These are phyloP conservation scores for Pleomassaria siparia DNA, from an alignment of 2,329 filamentous ascomycete genomes.

Conservation along the genomic window DNA sequence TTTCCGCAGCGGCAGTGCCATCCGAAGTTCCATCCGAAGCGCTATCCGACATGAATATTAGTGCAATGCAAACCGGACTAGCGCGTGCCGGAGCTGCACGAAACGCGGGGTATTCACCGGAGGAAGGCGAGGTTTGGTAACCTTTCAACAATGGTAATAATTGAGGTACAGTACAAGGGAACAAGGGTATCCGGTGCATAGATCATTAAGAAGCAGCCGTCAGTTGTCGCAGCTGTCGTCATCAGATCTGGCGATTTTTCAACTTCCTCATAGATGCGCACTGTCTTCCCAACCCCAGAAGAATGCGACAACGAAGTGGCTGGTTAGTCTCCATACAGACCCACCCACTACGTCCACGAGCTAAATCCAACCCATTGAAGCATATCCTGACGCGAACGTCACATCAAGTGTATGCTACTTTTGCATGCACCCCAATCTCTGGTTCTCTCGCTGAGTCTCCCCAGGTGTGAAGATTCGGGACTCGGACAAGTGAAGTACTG, in stretches of 20 bases:
- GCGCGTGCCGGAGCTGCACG: not conserved
- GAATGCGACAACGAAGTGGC: slow-evolving; percentile 33
- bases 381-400: slow-evolving; percentile 34
- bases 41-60: too few species aligned
- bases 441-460: not conserved
- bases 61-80: not conserved
- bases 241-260: slow-evolving; percentile 17
- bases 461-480: slow-evolving; percentile 32
- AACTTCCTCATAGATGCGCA: slow-evolving; percentile 2
- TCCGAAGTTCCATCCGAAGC: not conserved
- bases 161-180: too few species aligned
- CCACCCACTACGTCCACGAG: slow-evolving; percentile 5
- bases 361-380: slow-evolving; percentile 21
- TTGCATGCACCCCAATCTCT: not conserved
- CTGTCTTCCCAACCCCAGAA: not conserved
- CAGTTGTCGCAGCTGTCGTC: not conserved
- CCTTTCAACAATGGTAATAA: too few species aligned
- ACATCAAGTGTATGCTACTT: slow-evolving; percentile 29
- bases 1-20: not conserved
- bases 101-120: not conserved
- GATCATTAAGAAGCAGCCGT: not conserved
- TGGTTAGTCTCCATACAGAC: slow-evolving; percentile 21
- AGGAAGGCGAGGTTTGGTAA: too few species aligned
- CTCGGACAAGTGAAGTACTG: slow-evolving; percentile 34
- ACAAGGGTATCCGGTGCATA: too few species aligned